These are phyloP conservation scores for Ophryocystis elektroscirrha DNA, from an alignment of 169 alveolate species.

Conservation along the genomic window DNA sequence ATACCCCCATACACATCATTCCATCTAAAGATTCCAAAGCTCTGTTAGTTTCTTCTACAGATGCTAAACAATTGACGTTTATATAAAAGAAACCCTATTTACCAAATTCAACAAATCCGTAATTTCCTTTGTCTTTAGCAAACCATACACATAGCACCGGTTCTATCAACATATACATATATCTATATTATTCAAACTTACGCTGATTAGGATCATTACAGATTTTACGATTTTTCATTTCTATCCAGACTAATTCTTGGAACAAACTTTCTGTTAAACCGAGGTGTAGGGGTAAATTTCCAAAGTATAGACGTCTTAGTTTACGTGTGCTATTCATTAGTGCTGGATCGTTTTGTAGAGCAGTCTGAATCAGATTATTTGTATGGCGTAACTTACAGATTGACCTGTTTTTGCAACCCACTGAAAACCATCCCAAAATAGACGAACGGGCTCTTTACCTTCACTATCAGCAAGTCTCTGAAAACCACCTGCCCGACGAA, in stretches of 20 bases:
- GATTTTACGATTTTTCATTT: conserved; percentile 49
- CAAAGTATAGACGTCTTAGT: conserved; percentile 55
- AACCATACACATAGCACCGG: conserved; percentile 71
- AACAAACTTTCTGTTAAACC: conserved; percentile 60
- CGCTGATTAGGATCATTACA: conserved; percentile 48
- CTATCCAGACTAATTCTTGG: conserved; percentile 58
- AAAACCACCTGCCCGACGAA: conserved; percentile 61
- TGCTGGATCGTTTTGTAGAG: conserved; percentile 44
- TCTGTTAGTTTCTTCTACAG: conserved; percentile 65
- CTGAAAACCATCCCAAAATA: conserved; percentile 72
- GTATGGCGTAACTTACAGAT: conserved; percentile 21
- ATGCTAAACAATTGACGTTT: background rate
- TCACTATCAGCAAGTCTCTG: conserved; percentile 61
- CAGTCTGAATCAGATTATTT: background rate
- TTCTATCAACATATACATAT: conserved; percentile 6
- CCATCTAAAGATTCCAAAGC: conserved; percentile 68
- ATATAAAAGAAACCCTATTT: background rate
- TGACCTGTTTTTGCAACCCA: conserved; percentile 67
- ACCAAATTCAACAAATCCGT: conserved; percentile 65
- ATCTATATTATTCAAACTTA: background rate
- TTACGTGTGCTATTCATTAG: conserved; percentile 57
- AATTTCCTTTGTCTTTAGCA: conserved; percentile 67
- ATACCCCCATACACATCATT: conserved; percentile 57
- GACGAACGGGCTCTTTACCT: conserved; percentile 61
- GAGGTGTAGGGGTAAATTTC: conserved; percentile 53